Conservation (phyloP, 768 basidiomycete genomes). For the Trametes punicea region DNA sequence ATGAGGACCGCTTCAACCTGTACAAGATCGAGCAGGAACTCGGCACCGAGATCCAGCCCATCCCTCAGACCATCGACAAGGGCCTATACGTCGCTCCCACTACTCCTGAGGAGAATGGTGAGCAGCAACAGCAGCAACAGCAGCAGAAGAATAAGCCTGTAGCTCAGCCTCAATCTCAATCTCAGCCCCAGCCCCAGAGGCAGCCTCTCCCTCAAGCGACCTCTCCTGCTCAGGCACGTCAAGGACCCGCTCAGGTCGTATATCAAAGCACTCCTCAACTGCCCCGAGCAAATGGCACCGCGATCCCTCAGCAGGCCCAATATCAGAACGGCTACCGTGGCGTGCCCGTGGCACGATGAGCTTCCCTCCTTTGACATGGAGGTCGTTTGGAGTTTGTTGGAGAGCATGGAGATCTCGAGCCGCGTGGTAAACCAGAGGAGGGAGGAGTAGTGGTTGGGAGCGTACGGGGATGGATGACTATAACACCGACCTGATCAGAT, state of each 20-base stretch:
- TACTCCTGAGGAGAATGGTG: constrained; percentile 39
- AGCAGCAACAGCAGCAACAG: constrained; percentile 39
- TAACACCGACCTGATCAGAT: constrained; percentile 13
- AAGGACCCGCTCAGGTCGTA: constrained; percentile 28
- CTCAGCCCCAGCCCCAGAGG: constrained; percentile 27
- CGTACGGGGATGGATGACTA: constrained; percentile 10
- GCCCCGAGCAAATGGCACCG: constrained; percentile 28
- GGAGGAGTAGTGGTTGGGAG: constrained; percentile 1
- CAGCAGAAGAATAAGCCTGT: constrained; percentile 28
- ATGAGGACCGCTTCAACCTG: constrained; percentile 96
- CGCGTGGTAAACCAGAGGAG: background rate
- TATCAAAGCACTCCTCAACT: constrained; percentile 30
- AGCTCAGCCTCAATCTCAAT: constrained; percentile 36
- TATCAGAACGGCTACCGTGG: constrained; percentile 29
- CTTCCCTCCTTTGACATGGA: background rate
- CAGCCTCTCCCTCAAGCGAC: constrained; percentile 13
- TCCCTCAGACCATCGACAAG: constrained; percentile 88
- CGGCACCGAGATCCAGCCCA: constrained; percentile 96
- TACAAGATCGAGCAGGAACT: constrained; percentile 99
- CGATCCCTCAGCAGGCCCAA: constrained; percentile 22
- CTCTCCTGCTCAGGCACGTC: constrained; percentile 22
- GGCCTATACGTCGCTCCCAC: constrained; percentile 88
- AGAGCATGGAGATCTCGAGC: background rate
- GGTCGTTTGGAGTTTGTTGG: background rate
- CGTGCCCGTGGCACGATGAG: constrained; percentile 29